Conservation (phyloP, 2,329 filamentous ascomycete genomes). For the Colletotrichum destructivum region DNA sequence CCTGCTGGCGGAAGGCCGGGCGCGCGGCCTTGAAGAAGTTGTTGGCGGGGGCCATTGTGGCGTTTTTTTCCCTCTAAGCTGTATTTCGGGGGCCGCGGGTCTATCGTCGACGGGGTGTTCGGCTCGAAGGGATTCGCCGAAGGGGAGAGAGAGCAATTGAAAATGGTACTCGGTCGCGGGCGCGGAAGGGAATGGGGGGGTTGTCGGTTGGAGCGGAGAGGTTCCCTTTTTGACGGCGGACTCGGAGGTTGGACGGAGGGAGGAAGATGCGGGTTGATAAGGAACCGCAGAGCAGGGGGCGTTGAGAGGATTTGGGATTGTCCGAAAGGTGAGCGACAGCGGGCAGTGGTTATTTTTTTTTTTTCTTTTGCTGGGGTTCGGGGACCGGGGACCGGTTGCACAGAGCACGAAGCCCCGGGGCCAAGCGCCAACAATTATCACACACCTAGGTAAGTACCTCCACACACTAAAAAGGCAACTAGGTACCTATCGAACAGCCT, state of each 20-base stretch:
- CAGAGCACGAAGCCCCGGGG: conserved; percentile 6
- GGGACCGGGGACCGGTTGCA: conserved; percentile 17
- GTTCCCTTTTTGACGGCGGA: conserved; percentile 8
- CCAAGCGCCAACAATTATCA: conserved; percentile 2
- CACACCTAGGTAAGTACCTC: too few species aligned
- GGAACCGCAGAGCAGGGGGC: conserved; percentile 15
- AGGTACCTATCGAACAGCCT: conserved; percentile 2
- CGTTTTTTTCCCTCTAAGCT: conserved; percentile 1
- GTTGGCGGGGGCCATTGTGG: conserved; percentile 62
- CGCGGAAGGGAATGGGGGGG: not conserved
- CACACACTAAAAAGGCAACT: not conserved
- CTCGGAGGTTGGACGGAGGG: conserved; percentile 20
- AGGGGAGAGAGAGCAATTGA: conserved; percentile 3
- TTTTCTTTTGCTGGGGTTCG: not conserved
- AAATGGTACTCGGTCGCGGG: not conserved
- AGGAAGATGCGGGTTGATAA: conserved; percentile 37
- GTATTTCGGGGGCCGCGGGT: not conserved
- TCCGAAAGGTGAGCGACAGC: conserved; percentile 27
- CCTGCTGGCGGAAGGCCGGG: conserved; percentile 69
- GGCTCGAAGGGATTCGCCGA: not conserved
- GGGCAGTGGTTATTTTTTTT: conserved; percentile 24
- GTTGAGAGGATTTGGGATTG: conserved; percentile 40
- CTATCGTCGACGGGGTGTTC: not conserved
- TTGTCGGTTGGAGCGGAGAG: conserved; percentile 32
- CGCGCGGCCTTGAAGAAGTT: conserved; percentile 69